phyloP scores from a whole-genome alignment of 2,329 filamentous ascomycete species.

The Neophaeococcomyces aloes region DNA sequence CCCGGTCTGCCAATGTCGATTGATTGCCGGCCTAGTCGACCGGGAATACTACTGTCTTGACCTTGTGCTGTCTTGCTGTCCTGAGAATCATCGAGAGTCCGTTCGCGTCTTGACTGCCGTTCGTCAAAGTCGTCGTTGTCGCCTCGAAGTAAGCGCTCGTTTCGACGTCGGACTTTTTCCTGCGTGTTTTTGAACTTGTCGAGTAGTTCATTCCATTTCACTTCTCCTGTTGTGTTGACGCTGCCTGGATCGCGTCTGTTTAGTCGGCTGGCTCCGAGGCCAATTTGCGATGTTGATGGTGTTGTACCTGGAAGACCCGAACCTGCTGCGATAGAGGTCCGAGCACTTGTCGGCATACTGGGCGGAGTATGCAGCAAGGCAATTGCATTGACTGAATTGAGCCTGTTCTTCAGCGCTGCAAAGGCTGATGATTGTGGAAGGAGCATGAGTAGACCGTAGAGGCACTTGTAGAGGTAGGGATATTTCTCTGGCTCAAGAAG shows the following conservation, averaged over 20 bases:
- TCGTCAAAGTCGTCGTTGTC: conserved; percentile 11
- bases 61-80: not conserved
- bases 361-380: conserved; percentile 81
- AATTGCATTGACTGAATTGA: conserved; percentile 95
- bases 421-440: conserved; percentile 97
- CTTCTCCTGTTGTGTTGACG: conserved; percentile 42
- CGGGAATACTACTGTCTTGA: not conserved
- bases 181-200: conserved; percentile 92
- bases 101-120: not conserved
- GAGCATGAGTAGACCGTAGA: conserved; percentile 94
- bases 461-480: conserved; percentile 91
- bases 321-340: conserved; percentile 15
- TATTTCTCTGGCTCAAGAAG: conserved; percentile 90
- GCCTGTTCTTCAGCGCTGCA: conserved; percentile 85
- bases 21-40: not conserved
- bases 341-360: conserved; percentile 21
- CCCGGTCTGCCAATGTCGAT: conserved; percentile 9
- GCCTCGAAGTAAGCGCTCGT: conserved; percentile 17
- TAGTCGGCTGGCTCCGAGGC: not conserved
- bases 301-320: not conserved
- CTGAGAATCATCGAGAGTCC: conserved; percentile 6
- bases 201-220: conserved; percentile 83
- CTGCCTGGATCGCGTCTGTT: not conserved
- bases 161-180: conserved; percentile 56
- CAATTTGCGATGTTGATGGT: not conserved